Conservation (phyloP, 2,329 filamentous ascomycete genomes). For the Aureobasidium sp. region DNA sequence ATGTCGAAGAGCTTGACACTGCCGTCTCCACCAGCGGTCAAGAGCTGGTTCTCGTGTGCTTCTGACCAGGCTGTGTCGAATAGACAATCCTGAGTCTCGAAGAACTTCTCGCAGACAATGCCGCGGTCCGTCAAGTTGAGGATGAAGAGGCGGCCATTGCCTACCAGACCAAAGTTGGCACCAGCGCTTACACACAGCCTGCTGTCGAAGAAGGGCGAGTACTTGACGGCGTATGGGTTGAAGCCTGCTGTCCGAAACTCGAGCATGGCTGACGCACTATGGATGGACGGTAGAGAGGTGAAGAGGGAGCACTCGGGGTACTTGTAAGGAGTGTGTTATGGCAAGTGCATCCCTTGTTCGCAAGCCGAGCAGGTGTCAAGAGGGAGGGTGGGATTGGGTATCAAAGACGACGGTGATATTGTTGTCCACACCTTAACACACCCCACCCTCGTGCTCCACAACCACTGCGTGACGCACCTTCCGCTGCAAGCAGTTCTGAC, state of each 20-base stretch:
- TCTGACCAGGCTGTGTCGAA: constrained; percentile 96
- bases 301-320: background rate
- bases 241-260: constrained; percentile 89
- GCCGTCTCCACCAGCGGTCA: constrained; percentile 85
- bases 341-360: background rate
- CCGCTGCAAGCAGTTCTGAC: background rate
- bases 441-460: constrained; percentile 3
- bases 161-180: constrained; percentile 95
- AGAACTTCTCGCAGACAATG: constrained; percentile 77
- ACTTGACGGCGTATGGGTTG: constrained; percentile 96
- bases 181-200: constrained; percentile 81
- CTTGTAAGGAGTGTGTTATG: background rate
- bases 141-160: constrained; percentile 84
- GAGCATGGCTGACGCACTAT: constrained; percentile 53
- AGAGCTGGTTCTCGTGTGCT: constrained; percentile 87
- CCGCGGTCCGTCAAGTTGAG: constrained; percentile 76
- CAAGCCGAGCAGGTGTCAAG: background rate
- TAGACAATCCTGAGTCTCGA: constrained; percentile 93
- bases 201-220: constrained; percentile 96
- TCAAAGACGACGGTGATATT: background rate
- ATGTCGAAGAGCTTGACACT: constrained; percentile 92
- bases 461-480: background rate
- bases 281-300: background rate
- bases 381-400: background rate
- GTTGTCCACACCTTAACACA: background rate